These are phyloP conservation scores for Candida chilensis DNA, from an alignment of 805 yeast species.

Conservation along the genomic window DNA sequence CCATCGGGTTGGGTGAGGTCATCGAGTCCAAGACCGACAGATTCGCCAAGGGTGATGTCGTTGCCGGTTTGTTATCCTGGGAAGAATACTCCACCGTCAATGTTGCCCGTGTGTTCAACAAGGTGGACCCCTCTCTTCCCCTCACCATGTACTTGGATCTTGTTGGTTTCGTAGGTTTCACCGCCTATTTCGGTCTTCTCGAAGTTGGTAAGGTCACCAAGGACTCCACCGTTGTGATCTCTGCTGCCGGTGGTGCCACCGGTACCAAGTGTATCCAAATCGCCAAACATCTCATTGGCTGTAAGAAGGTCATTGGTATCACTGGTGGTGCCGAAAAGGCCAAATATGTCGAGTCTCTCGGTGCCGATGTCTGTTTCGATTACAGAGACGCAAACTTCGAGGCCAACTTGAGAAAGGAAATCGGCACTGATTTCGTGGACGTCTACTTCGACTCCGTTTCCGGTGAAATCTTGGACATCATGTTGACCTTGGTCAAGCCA, in stretches of 20 bases:
- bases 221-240: constrained; percentile 34
- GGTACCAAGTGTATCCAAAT: constrained; percentile 52
- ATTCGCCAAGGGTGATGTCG: constrained; percentile 32
- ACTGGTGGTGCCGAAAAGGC: constrained; percentile 53
- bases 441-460: constrained; percentile 58
- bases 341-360: constrained; percentile 41
- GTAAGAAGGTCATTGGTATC: constrained; percentile 48
- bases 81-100: constrained; percentile 30
- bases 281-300: constrained; percentile 42
- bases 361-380: constrained; percentile 45
- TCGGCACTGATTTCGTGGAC: constrained; percentile 41
- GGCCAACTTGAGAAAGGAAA: constrained; percentile 22
- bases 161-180: constrained; percentile 49
- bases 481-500: constrained; percentile 24
- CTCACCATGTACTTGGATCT: constrained; percentile 35
- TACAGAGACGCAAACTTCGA: constrained; percentile 35
- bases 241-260: constrained; percentile 74
- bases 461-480: constrained; percentile 43
- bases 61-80: constrained; percentile 35
- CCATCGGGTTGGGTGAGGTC: constrained; percentile 39
- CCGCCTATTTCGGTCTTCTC: constrained; percentile 50
- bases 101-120: constrained; percentile 14
- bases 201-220: constrained; percentile 37
- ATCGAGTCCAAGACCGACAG: constrained; percentile 32
- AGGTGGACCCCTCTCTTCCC: constrained; percentile 18